phyloP scores from a whole-genome alignment of 768 basidiomycete genomes.

The Phylloporus arenicola region DNA sequence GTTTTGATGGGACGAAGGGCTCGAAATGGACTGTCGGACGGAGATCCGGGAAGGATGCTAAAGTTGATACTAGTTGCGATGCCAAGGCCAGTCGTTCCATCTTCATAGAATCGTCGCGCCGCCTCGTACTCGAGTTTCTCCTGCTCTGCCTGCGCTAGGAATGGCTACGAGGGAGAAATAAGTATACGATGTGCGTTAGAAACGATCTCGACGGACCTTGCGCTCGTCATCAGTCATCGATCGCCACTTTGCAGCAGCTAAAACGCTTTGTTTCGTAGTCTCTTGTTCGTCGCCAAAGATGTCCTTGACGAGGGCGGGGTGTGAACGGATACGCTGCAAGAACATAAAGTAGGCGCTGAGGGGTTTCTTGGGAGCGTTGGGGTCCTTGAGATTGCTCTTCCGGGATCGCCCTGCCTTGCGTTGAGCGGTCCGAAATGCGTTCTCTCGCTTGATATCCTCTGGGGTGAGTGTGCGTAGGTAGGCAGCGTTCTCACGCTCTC shows the following conservation, averaged over 20 bases:
- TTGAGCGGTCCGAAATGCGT: conserved; percentile 84
- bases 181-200: conserved; percentile 7
- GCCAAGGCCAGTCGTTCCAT: conserved; percentile 62
- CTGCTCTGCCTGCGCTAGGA: conserved; percentile 88
- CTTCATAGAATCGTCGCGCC: conserved; percentile 81
- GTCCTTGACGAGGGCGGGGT: conserved; percentile 64
- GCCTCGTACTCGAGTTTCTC: conserved; percentile 93
- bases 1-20: conserved; percentile 45
- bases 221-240: conserved; percentile 91
- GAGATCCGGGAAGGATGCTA: conserved; percentile 69
- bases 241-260: conserved; percentile 91
- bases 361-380: conserved; percentile 95
- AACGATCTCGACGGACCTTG: conserved; percentile 50
- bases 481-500: conserved; percentile 73
- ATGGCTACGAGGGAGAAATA: conserved; percentile 53
- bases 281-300: conserved; percentile 89
- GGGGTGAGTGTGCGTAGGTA: conserved; percentile 89
- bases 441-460: conserved; percentile 93
- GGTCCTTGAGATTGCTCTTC: conserved; percentile 93
- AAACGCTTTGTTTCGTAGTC: conserved; percentile 90
- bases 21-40: conserved; percentile 41
- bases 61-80: conserved; percentile 75
- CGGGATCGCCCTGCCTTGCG: conserved; percentile 89
- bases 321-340: conserved; percentile 81
- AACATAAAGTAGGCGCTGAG: conserved; percentile 95